Percentiles rank a stretch among this genome's conserved stretches.
Conservation (phyloP, 805 yeast species). For the Yarrowia sp. region DNA sequence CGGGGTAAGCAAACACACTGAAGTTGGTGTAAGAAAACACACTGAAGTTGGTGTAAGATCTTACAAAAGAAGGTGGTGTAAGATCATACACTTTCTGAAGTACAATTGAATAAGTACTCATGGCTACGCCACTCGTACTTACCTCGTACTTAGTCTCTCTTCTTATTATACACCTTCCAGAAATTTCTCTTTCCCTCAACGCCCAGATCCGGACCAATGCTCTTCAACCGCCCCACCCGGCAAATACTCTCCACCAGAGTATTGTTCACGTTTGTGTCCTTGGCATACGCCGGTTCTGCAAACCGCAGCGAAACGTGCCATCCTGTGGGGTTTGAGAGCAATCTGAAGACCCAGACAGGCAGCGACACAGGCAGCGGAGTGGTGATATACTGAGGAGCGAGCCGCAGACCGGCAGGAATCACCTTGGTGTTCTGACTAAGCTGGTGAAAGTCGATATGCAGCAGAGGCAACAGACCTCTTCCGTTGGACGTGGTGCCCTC, state of each 20-base stretch:
- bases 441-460: constrained; percentile 45
- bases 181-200: constrained; percentile 56
- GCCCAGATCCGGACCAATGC: constrained; percentile 57
- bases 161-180: constrained; percentile 42
- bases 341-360: constrained; percentile 46
- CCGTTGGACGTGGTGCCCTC: constrained; percentile 92
- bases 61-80: too few species aligned
- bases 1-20: too few species aligned
- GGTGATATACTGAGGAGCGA: constrained; percentile 48
- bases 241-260: constrained; percentile 46
- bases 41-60: too few species aligned
- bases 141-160: neutral
- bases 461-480: constrained; percentile 70
- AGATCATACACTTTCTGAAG: too few species aligned
- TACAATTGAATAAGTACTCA: too few species aligned
- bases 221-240: constrained; percentile 56
- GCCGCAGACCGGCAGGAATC: constrained; percentile 48
- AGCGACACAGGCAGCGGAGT: constrained; percentile 50
- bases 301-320: constrained; percentile 47
- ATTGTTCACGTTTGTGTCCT: constrained; percentile 39
- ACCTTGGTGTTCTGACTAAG: constrained; percentile 40
- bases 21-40: too few species aligned
- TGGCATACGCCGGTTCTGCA: constrained; percentile 45
- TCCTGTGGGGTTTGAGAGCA: constrained; percentile 43
- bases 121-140: too few species aligned